Base-by-base conservation (phyloP, 495 filamentous ascomycete species). In the Xylona heveae region DNA sequence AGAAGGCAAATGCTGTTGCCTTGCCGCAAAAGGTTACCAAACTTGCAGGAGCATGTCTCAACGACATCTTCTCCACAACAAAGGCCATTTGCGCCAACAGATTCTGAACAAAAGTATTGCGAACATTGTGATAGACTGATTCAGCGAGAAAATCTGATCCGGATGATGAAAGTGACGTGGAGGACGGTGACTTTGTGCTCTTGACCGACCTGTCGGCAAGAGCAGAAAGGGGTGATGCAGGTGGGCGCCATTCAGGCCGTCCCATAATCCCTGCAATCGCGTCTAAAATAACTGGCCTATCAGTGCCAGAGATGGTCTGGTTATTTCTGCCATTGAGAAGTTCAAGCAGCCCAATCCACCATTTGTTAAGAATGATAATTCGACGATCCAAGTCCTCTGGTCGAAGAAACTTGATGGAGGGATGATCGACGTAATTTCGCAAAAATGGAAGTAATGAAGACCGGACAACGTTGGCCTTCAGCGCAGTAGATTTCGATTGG, bases 1-100 rank as follows among this genome's bases (percentile, higher is more conserved):
- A 90, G 52, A 93, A 97, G 21, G 88, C 88, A 51, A 92, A 94
- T 6, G 88, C 88, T 42, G 73, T 78, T 10, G 82, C 80, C 51
- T 90, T 94, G 31, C 85, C 88, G 45, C 81, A 88, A 53, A 93
- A 97, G 20, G 75, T 71, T 28, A 95, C 83, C 37, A 95, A 51
- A 45, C 79, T 90, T 23, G 79, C 70, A n/a, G 88, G 78, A n/a
- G 82, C 78, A 44, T 79, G 74, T 43, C 80, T 68, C 41, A 82
- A 57, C 5, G 78, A 84, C 77, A 95, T 79, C 44, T 82, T 82
- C 36, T 94, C 83, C 4, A 93, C 77, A 20, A 88, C 79, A 36
- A 90, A 74, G 6, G 68, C 59, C 71, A 94, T 80, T 42, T 94
- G 88, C 20, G 78, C 66, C 20, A 85, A 55, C 7, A 97, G 54